A percentile compares a stretch with the other conserved stretches of the same genome.
Evolutionary conservation across 2,329 filamentous ascomycete genomes (phyloP).

Genomic region (Aspergillus clavatus): DNA sequence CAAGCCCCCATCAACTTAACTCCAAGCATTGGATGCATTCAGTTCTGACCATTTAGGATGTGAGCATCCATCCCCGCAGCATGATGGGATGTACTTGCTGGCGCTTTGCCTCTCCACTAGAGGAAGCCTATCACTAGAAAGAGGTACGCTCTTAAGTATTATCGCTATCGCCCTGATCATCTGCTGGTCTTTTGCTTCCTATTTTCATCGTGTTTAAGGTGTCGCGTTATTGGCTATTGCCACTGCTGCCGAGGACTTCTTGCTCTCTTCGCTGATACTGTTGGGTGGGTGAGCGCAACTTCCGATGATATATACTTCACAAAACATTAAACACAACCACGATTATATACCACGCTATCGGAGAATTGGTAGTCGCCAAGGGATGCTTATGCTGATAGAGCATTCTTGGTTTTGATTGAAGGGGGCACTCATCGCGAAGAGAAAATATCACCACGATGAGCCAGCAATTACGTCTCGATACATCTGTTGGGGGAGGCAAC

Average conservation of each 20-base stretch:
- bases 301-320: slow-evolving; percentile 5
- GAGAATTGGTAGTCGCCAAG: not conserved
- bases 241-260: slow-evolving; percentile 1
- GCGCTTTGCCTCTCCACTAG: slow-evolving; percentile 6
- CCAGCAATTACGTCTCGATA: slow-evolving; percentile 18
- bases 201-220: not conserved
- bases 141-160: no score
- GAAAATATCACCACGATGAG: slow-evolving; percentile 12
- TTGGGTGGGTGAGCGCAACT: not conserved
- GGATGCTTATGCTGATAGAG: not conserved
- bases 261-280: not conserved
- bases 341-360: no score
- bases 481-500: slow-evolving; percentile 16
- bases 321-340: no score
- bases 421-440: not conserved
- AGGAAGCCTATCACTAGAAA: not conserved
- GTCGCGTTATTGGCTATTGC: not conserved
- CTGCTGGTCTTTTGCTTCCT: not conserved
- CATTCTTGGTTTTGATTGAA: not conserved
- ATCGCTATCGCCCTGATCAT: slow-evolving; percentile 2
- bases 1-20: slow-evolving; percentile 2
- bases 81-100: not conserved
- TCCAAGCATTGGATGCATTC: slow-evolving; percentile 1
- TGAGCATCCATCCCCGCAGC: slow-evolving; percentile 9
- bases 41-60: slow-evolving; percentile 10